phyloP scores from a whole-genome alignment of 805 yeast genomes.

The Wickerhamiella spandovensis region DNA sequence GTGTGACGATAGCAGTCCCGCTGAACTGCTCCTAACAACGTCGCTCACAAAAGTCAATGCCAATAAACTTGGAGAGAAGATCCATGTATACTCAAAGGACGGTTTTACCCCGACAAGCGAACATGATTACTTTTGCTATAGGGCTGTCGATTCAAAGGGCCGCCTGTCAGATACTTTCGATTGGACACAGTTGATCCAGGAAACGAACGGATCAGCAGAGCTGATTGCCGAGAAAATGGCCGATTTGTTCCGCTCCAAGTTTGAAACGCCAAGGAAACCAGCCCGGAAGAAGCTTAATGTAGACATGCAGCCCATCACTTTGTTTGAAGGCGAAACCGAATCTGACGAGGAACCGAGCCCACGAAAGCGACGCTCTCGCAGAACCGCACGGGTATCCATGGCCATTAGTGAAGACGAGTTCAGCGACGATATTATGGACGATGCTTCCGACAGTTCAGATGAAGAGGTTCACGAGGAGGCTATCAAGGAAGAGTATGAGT shows the following conservation, averaged over 20 bases:
- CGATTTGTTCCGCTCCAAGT: conserved; percentile 1
- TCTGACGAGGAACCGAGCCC: neutral
- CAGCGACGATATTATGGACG: neutral
- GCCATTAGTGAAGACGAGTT: neutral
- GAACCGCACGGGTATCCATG: neutral
- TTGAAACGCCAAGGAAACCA: conserved; percentile 1
- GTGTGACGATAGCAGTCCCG: neutral
- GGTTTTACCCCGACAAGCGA: neutral
- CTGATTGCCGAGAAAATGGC: neutral
- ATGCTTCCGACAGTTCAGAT: neutral
- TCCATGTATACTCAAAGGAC: neutral
- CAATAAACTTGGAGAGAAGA: neutral
- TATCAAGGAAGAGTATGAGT: no score
- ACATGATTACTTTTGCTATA: neutral
- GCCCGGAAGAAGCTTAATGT: neutral
- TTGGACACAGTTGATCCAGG: neutral
- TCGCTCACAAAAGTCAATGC: neutral
- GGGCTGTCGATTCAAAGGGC: neutral
- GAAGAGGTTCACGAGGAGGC: no score
- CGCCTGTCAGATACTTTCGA: neutral
- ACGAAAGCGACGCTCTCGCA: neutral
- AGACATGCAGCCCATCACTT: neutral
- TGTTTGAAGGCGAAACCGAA: neutral
- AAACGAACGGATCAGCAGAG: neutral
- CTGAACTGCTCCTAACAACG: neutral